Conservation (phyloP, 192 early-diverging fungal species). For the Coemansia nantahalensis region DNA sequence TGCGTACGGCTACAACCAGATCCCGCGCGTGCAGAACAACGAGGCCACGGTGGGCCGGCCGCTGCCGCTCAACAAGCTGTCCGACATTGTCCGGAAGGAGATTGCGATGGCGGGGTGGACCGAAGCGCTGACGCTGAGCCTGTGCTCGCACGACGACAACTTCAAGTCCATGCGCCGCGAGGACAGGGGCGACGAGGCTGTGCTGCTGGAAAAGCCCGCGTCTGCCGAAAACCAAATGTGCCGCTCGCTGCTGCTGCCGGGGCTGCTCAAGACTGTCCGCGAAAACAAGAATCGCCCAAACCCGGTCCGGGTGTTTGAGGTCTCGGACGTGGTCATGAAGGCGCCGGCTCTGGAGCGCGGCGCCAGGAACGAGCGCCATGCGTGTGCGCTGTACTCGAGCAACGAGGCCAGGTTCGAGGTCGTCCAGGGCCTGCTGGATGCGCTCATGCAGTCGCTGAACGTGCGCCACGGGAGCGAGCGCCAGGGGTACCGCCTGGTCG, state of each 20-base stretch:
- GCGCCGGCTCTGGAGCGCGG: constrained; percentile 76
- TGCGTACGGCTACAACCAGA: constrained; percentile 95
- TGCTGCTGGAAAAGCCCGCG: constrained; percentile 89
- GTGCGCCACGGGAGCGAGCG: constrained; percentile 9
- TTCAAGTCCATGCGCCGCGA: constrained; percentile 79
- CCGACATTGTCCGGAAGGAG: constrained; percentile 81
- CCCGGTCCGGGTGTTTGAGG: constrained; percentile 95
- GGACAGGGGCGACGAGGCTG: constrained; percentile 78
- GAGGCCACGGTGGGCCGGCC: constrained; percentile 83
- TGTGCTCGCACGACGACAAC: constrained; percentile 99
- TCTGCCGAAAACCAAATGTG: constrained; percentile 90
- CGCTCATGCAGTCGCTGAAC: constrained; percentile 78
- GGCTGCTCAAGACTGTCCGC: constrained; percentile 89
- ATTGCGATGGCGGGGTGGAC: constrained; percentile 89
- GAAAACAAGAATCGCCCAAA: constrained; percentile 84
- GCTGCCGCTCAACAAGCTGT: constrained; percentile 90
- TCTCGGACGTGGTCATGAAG: constrained; percentile 91
- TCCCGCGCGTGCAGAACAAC: constrained; percentile 75
- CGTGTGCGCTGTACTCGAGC: constrained; percentile 81
- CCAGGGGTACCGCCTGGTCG: constrained; percentile 38
- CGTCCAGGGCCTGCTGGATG: constrained; percentile 91
- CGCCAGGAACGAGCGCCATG: constrained; percentile 85
- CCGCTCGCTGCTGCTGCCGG: constrained; percentile 87
- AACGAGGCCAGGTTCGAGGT: constrained; percentile 69
- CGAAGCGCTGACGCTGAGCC: constrained; percentile 88